Evolutionary conservation across 305 asterid genomes (phyloP), one percentile per base, ranked within the genome.

Genomic region (Fraxinus latifolia): DNA sequence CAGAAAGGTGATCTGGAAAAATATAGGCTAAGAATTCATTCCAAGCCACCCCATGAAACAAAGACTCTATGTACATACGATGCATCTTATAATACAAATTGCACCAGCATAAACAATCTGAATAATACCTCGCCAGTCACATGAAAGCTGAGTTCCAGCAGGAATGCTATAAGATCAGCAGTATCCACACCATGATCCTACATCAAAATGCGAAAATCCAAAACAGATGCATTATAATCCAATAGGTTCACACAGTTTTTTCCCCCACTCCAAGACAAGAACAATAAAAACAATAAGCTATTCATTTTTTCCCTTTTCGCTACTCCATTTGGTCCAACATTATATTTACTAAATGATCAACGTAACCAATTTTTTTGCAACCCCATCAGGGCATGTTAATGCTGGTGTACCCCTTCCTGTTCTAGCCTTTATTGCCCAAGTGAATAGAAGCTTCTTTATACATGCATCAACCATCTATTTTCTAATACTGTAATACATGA

Each of bases 131-230:
- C 91, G 79, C 97, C 98, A 82, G 96, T 90, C 84, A 89, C 93
- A 89, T 95, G 99, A 90, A 95, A 95, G 86, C 99, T 95, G 82
- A 95, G 97, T 88, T 95, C 99, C 89, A 95, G 84, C 81, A 95
- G 87, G 87, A 95, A 95, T 76, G 99, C 90, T 83, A 94, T 93
- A 82, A 94, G 97, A 88, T 95, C 98, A 55, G 97, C 94, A 27
- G 98, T 91, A 85, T 95, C 99, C 88, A 95, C 91, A 36, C 98
- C 99, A 74, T 84, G 91, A 80, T 95, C 99, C 99, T 95, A 86
- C 90, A 87, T 44, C 74, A 77, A 86, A 83, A 29, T 5, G 32
- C 78, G 8, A 75, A 68, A 74, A 79, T 39, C 25, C 37, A 77
- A 47, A 29, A 68, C 11, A 0, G 23, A 14, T 12, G 21, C 39